Evolutionary conservation across 2,329 filamentous ascomycete species (phyloP).

Genomic region (Ophiostoma australiae): DNA sequence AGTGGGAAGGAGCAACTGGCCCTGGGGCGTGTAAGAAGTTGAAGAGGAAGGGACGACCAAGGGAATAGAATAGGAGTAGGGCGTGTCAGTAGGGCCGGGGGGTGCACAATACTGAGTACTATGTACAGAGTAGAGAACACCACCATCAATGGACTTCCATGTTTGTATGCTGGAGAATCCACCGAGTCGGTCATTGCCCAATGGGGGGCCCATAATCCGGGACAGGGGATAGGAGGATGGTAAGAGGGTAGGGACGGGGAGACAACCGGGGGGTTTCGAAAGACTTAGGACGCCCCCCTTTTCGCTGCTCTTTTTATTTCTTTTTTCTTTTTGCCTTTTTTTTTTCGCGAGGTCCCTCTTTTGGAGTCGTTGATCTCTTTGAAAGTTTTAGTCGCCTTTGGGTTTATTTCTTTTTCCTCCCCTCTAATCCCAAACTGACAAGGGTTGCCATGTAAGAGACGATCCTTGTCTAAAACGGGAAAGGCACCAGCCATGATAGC

Average conservation of each 20-base stretch:
- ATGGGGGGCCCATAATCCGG: conserved; percentile 46
- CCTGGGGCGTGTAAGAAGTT: conserved; percentile 12
- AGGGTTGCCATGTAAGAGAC: conserved; percentile 25
- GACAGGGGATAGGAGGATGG: conserved; percentile 32
- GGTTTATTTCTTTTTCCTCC: conserved; percentile 1
- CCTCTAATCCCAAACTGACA: conserved; percentile 26
- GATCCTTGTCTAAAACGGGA: conserved; percentile 20
- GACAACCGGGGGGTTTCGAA: conserved; percentile 25
- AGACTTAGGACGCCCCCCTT: conserved; percentile 25
- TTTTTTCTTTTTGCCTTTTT: neutral
- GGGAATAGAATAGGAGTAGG: conserved; percentile 13
- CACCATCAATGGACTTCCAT: conserved; percentile 41
- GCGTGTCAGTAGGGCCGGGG: neutral
- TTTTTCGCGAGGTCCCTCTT: neutral
- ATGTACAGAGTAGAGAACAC: neutral
- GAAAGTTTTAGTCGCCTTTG: conserved; percentile 6
- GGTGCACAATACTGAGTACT: no score
- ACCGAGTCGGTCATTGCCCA: conserved; percentile 45
- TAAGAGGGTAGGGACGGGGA: conserved; percentile 20
- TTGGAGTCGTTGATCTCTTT: neutral
- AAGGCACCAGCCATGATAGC: conserved; percentile 19
- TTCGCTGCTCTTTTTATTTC: conserved; percentile 6
- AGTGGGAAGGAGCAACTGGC: conserved; percentile 8
- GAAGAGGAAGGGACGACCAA: neutral
- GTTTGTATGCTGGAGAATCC: conserved; percentile 34